phyloP scores from a whole-genome alignment of 768 basidiomycete genomes.

The Candolleomyces efflorescens region DNA sequence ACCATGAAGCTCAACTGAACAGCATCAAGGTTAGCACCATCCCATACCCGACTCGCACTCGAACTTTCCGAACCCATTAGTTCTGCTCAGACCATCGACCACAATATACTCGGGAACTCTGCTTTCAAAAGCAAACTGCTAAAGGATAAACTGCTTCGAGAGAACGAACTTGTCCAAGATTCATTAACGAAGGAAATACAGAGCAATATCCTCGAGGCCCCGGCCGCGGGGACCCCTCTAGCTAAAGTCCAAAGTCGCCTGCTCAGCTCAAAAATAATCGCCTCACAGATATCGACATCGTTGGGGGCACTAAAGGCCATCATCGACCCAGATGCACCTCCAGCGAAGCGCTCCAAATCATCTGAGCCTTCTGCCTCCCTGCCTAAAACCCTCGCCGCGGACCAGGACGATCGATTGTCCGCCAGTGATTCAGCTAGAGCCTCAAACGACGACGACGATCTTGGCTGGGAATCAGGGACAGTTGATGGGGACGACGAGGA shows the following conservation, averaged over 20 bases:
- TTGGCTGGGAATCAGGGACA: slow-evolving; percentile 34
- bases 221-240: slow-evolving; percentile 35
- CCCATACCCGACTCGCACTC: neutral
- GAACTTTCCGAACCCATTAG: neutral
- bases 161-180: slow-evolving; percentile 40
- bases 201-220: slow-evolving; percentile 26
- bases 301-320: slow-evolving; percentile 47
- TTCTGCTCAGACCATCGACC: slow-evolving; percentile 45
- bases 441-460: slow-evolving; percentile 21
- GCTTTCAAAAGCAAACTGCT: slow-evolving; percentile 71
- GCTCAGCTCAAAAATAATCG: slow-evolving; percentile 72
- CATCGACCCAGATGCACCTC: slow-evolving; percentile 23
- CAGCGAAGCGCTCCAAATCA: slow-evolving; percentile 21
- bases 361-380: slow-evolving; percentile 1
- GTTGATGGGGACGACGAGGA: slow-evolving; percentile 32
- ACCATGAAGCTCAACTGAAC: slow-evolving; percentile 57
- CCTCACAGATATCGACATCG: slow-evolving; percentile 48
- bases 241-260: slow-evolving; percentile 70
- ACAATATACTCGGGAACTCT: slow-evolving; percentile 54
- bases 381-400: neutral
- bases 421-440: slow-evolving; percentile 19
- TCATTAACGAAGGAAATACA: slow-evolving; percentile 45
- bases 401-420: slow-evolving; percentile 5
- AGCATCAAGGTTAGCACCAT: slow-evolving; percentile 55
- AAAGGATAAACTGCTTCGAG: slow-evolving; percentile 61